Evolutionary conservation across 257 asterid genomes (phyloP), one percentile per base, ranked within the genome.

Genomic region (Petunia secreta): DNA sequence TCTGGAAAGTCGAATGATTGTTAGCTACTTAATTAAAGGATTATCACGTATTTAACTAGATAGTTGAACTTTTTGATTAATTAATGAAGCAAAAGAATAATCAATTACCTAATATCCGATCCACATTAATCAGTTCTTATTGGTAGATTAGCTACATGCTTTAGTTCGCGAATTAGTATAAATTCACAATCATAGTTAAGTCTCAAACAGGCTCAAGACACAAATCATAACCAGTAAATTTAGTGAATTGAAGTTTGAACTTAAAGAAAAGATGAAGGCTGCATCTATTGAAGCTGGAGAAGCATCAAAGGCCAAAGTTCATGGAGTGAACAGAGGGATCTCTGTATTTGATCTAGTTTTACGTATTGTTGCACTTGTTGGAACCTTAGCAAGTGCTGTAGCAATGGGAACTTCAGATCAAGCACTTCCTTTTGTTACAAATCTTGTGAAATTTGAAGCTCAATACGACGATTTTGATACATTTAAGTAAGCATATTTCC

Each of bases 341-440:
- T 80, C 93, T 1, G 78, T 94, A 55, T 60, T 88, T 68, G 94
- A 86, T 77, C 89, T 94, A 9, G 38, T 89, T 83, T 87, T 94
- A 34, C 84, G 97, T 84, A 74, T 91, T 41, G 39, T 84, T 25
- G 97, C 92, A 10, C 82, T 90, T 75, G 71, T 85, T 39, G 97
- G 95, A 75, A 85, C 97, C 1, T 63, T 92, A 62, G 97, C 89
- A 71, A 83, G 94, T 85, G 94, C 96, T 39, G 52, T 89, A 34
- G 97, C 92, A 8, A 92, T 94, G 97, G 97, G 94, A 16, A 90
- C 93, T 8, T 87, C 97, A 11, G 84, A 87, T 52, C 85, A 94
- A 79, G 87, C 92, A 9, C 97, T 94, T 62, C 89, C 97, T 9
- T 88, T 91, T 77, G 81, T 91, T 80, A 91, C 91, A 8, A 96